A percentile compares a stretch with the other conserved stretches of the same genome.
These are phyloP conservation scores for Geotrichum candidum DNA, from an alignment of 1,139 yeast genomes.

Conservation along the genomic window DNA sequence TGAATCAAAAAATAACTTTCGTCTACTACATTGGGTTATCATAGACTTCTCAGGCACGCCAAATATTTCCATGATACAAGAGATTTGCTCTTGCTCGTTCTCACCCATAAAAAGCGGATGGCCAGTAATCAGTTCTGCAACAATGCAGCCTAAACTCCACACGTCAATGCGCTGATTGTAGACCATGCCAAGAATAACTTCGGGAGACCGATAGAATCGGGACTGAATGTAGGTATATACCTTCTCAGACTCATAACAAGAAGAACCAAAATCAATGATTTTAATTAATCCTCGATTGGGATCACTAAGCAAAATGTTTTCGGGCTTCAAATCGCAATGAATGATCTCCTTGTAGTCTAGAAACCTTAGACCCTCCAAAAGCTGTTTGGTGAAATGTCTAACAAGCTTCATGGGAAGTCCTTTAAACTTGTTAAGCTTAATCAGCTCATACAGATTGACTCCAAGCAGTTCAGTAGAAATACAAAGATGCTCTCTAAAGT, in stretches of 20 bases:
- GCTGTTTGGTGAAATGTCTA: conserved; percentile 47
- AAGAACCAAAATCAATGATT: conserved; percentile 93
- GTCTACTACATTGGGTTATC: conserved; percentile 37
- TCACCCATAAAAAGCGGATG: conserved; percentile 64
- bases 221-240: conserved; percentile 93
- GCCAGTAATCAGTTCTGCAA: conserved; percentile 63
- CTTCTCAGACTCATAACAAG: conserved; percentile 88
- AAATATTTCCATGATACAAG: conserved; percentile 51
- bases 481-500: conserved; percentile 78
- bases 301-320: conserved; percentile 73
- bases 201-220: conserved; percentile 91
- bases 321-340: conserved; percentile 95
- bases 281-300: conserved; percentile 85
- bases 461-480: conserved; percentile 70
- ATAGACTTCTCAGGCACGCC: conserved; percentile 52
- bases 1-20: conserved; percentile 39
- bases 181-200: conserved; percentile 71
- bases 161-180: conserved; percentile 67
- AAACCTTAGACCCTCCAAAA: conserved; percentile 54
- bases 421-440: conserved; percentile 53
- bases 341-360: conserved; percentile 54
- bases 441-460: conserved; percentile 58
- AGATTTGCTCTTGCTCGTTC: conserved; percentile 61
- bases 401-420: conserved; percentile 57
- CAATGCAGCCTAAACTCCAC: conserved; percentile 73